Evolutionary conservation across 495 filamentous ascomycete genomes (phyloP).

Genomic region (Podospora didyma): DNA sequence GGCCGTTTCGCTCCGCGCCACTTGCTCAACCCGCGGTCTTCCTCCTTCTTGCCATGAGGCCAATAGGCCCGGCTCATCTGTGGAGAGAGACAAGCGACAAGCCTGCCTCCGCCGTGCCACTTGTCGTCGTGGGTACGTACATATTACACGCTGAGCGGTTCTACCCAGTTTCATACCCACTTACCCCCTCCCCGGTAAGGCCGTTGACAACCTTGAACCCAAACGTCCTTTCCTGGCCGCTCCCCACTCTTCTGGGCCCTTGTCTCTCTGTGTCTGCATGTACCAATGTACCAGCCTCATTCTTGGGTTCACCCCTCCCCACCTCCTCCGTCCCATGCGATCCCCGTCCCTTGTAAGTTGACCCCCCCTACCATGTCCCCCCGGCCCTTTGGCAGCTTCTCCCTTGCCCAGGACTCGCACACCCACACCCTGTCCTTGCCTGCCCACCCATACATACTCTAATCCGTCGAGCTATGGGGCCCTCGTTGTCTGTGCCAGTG

Average conservation of each 20-base stretch:
- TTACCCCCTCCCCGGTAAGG: constrained; percentile 18
- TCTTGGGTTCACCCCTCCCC: constrained; percentile 7
- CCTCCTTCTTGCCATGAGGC: constrained; percentile 3
- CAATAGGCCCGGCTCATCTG: background rate
- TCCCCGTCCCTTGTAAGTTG: constrained; percentile 11
- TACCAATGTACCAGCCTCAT: constrained; percentile 2
- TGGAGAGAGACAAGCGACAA: background rate
- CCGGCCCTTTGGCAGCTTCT: constrained; percentile 11
- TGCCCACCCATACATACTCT: constrained; percentile 15
- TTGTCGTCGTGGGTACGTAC: background rate
- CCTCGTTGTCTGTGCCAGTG: constrained; percentile 11
- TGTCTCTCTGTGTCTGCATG: constrained; percentile 6
- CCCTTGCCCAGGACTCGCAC: constrained; percentile 5
- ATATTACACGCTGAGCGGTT: background rate
- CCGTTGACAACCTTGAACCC: constrained; percentile 16
- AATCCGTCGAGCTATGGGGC: constrained; percentile 7
- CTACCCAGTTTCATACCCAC: background rate
- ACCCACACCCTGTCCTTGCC: constrained; percentile 23
- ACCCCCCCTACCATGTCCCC: constrained; percentile 12
- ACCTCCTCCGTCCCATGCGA: constrained; percentile 4
- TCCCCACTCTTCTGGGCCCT: background rate
- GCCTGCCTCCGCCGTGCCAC: background rate
- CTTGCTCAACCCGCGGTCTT: constrained; percentile 12
- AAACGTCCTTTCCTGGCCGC: constrained; percentile 9
- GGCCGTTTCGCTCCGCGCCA: constrained; percentile 19